A percentile compares a stretch with the other conserved stretches of the same genome.
These are phyloP conservation scores for Mortierella alpina DNA, from an alignment of 192 early-diverging fungal genomes.

Conservation along the genomic window DNA sequence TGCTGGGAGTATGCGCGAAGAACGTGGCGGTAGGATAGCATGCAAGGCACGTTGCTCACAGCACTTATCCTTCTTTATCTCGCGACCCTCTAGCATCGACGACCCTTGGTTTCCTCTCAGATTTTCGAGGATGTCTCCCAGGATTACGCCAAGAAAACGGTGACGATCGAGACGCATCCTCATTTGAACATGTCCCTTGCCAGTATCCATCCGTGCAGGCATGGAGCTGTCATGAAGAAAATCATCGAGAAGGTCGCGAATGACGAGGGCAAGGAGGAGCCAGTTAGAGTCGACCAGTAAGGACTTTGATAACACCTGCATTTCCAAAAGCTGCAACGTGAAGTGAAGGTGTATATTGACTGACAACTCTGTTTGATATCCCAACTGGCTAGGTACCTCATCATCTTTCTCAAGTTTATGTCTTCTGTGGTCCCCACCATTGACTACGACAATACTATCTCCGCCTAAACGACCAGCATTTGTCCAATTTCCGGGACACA, in stretches of 20 bases:
- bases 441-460: slow-evolving; percentile 97
- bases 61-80: neutral
- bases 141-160: slow-evolving; percentile 99
- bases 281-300: slow-evolving; percentile 91
- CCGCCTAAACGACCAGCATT: slow-evolving; percentile 60
- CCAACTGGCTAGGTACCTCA: slow-evolving; percentile 69
- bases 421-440: slow-evolving; percentile 95
- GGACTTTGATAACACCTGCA: slow-evolving; percentile 5
- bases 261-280: slow-evolving; percentile 70
- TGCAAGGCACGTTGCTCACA: neutral
- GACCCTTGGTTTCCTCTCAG: slow-evolving; percentile 87
- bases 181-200: slow-evolving; percentile 89
- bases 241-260: slow-evolving; percentile 87
- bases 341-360: neutral
- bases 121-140: slow-evolving; percentile 98
- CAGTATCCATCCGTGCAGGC: slow-evolving; percentile 98
- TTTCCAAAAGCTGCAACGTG: neutral
- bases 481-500: neutral
- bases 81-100: slow-evolving; percentile 60
- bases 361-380: neutral
- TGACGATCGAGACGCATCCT: slow-evolving; percentile 97
- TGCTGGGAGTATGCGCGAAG: neutral
- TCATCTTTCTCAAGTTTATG: slow-evolving; percentile 99
- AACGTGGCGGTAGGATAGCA: neutral
- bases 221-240: slow-evolving; percentile 97